phyloP scores from a whole-genome alignment of 768 basidiomycete genomes.

The Tylopilus vinaceipallidus region DNA sequence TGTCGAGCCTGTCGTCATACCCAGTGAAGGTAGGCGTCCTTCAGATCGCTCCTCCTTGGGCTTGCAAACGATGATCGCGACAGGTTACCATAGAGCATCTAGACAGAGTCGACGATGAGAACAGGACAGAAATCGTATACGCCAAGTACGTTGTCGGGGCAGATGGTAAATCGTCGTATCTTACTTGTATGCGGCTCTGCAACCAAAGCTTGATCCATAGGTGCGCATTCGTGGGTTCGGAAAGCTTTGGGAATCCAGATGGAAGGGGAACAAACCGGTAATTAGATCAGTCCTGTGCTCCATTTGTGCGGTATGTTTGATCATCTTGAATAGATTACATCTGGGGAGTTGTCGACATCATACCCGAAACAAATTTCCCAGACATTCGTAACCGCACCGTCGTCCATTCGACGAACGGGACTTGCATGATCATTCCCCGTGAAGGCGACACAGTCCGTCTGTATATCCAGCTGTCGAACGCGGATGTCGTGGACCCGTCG shows the following conservation, averaged over 20 bases:
- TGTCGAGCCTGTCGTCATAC: conserved; percentile 32
- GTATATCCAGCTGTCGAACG: conserved; percentile 64
- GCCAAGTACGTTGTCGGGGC: conserved; percentile 37
- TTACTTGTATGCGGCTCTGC: not conserved
- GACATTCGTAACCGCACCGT: conserved; percentile 65
- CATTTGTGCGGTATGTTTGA: not conserved
- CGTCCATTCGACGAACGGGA: conserved; percentile 68
- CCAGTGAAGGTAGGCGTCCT: conserved; percentile 28
- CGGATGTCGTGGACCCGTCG: conserved; percentile 41
- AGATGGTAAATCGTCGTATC: conserved; percentile 26
- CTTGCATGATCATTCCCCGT: conserved; percentile 74
- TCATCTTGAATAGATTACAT: conserved; percentile 52
- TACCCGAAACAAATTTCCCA: conserved; percentile 74
- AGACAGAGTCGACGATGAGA: conserved; percentile 27
- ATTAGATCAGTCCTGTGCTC: not conserved
- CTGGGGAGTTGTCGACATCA: conserved; percentile 79
- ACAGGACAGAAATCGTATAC: conserved; percentile 31
- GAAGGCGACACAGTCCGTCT: conserved; percentile 66
- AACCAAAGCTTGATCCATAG: conserved; percentile 13
- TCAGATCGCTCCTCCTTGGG: not conserved
- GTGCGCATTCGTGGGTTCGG: conserved; percentile 48
- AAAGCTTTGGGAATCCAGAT: conserved; percentile 43
- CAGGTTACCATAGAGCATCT: conserved; percentile 27
- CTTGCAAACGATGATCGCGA: not conserved
- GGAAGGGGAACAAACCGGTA: conserved; percentile 50